phyloP scores from a whole-genome alignment of 768 basidiomycete species.

The Boletus vermiculosoides region DNA sequence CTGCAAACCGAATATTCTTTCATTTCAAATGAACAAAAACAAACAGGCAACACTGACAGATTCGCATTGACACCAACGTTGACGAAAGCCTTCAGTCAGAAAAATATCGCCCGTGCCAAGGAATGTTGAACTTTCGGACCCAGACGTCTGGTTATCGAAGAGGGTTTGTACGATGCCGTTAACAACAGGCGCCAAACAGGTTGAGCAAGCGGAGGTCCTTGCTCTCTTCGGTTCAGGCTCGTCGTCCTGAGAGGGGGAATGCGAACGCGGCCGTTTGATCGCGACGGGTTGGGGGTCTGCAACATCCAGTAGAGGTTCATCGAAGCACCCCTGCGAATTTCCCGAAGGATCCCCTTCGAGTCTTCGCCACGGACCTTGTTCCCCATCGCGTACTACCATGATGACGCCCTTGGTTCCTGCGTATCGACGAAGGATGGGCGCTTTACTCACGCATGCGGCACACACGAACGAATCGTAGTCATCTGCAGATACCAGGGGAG shows the following conservation, averaged over 20 bases:
- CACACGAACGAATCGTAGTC: slow-evolving; percentile 81
- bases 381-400: slow-evolving; percentile 59
- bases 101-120: slow-evolving; percentile 73
- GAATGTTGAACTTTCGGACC: slow-evolving; percentile 17
- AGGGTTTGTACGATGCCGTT: slow-evolving; percentile 48
- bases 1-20: slow-evolving; percentile 34
- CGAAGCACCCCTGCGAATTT: not conserved
- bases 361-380: slow-evolving; percentile 50
- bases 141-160: slow-evolving; percentile 25
- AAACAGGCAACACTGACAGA: slow-evolving; percentile 39
- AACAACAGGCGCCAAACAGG: slow-evolving; percentile 58
- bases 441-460: slow-evolving; percentile 59
- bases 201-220: slow-evolving; percentile 37
- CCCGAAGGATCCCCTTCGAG: slow-evolving; percentile 35
- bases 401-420: slow-evolving; percentile 69
- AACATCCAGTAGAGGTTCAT: slow-evolving; percentile 25
- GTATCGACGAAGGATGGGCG: slow-evolving; percentile 52
- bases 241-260: slow-evolving; percentile 24
- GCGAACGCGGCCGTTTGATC: slow-evolving; percentile 47
- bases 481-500: slow-evolving; percentile 59
- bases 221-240: slow-evolving; percentile 42
- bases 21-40: slow-evolving; percentile 1
- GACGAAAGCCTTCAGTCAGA: slow-evolving; percentile 67
- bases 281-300: slow-evolving; percentile 20
- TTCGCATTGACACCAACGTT: slow-evolving; percentile 77